Conservation (phyloP, 2,329 filamentous ascomycete species). For the Thelonectria olida region DNA sequence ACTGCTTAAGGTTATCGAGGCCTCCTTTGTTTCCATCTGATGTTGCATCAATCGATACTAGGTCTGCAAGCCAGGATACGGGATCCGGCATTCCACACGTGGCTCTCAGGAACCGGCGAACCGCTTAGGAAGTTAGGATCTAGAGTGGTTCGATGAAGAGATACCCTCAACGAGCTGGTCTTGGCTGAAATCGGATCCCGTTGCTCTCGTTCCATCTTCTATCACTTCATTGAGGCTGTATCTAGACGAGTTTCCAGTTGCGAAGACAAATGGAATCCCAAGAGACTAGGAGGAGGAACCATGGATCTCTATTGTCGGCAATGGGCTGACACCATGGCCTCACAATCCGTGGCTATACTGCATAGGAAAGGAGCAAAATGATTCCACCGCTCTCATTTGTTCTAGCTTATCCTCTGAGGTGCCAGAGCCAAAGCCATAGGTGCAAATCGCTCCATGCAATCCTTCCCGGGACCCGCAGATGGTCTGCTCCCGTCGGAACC, state of each 20-base stretch:
- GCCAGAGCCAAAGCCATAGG: not conserved
- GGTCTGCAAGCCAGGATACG: not conserved
- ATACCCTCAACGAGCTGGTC: not conserved
- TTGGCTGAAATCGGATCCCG: not conserved
- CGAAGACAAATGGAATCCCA: not conserved
- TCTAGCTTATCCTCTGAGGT: not conserved
- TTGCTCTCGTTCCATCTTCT: not conserved
- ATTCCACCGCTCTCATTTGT: not conserved
- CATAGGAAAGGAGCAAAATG: not conserved
- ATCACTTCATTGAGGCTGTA: not conserved
- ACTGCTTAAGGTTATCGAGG: not conserved
- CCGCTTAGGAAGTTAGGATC: no score
- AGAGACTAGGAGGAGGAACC: not conserved
- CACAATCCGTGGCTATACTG: not conserved
- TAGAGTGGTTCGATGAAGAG: not conserved
- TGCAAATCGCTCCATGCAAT: not conserved
- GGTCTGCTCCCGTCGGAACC: conserved; percentile 12
- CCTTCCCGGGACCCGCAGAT: conserved; percentile 10
- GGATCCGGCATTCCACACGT: not conserved
- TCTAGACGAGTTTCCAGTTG: not conserved
- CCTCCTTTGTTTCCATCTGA: not conserved
- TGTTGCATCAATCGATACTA: not conserved
- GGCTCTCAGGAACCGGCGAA: not conserved
- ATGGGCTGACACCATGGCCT: conserved; percentile 6
- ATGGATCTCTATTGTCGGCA: not conserved